Evolutionary conservation across 306 rosid genomes (phyloP), one percentile per base, ranked within the genome.

Genomic region (Datisca glomerata): DNA sequence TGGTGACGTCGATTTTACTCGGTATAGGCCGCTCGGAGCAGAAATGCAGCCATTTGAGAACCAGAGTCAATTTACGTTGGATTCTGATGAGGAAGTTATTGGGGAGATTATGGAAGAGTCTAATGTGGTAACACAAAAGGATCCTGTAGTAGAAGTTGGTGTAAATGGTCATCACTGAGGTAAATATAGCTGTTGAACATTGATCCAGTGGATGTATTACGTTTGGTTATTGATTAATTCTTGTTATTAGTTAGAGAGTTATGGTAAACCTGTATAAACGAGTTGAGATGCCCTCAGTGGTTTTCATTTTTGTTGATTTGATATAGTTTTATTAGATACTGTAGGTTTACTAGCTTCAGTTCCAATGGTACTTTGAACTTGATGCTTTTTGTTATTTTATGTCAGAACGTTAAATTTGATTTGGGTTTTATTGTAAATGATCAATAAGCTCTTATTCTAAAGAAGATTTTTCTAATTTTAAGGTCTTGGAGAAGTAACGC

Each of bases 1-100:
- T 20, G 42, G 28, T 11, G n/a, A 8, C 0, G n/a, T 15, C 35
- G 59, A 53, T 22, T 31, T 52, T 41, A 4, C 38, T 1, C 40
- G 12, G 33, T 82, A 79, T 44, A 69, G 56, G 47, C 94, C 85
- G 1, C 38, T 87, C 2, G 79, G 67, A 9, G 61, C 51, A 12
- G 89, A 79, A 31, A 50, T 74, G 79, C 78, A 56, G 41, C 32
- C 43, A 12, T 13, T 81, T 8, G 69, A 53, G 45, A 53, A 51
- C 44, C 54, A 68, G 4, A 17, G 58, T 0, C 84, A 43, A 12
- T 87, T 87, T 62, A 73, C 80, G 29, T 45, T 87, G 82, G 93
- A 79, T 39, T 71, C 81, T 45, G 94, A 76, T 10, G 81, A 63
- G 4, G 76, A 57, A 8, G 29, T 4, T 4, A 62, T 11, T 1